Evolutionary conservation across 139 green algal species (phyloP).

Genomic region (Choricystis sp.): DNA sequence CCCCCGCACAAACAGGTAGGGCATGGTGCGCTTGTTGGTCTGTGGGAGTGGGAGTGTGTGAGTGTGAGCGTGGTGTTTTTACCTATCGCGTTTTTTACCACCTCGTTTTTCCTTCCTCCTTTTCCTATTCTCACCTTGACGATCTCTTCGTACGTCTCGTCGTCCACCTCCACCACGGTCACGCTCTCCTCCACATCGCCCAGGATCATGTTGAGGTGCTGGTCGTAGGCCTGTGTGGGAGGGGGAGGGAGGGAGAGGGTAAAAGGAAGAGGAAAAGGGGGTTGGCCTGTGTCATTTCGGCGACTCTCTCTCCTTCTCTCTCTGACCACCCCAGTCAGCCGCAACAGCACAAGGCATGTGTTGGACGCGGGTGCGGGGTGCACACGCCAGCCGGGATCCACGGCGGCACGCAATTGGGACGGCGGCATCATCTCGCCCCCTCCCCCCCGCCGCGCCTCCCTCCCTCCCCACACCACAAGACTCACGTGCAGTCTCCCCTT

Average conservation of each 20-base stretch:
- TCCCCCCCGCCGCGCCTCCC: background rate
- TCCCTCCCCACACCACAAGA: background rate
- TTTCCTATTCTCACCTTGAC: slow-evolving; percentile 58
- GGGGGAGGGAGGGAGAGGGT: too few species aligned
- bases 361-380: too few species aligned
- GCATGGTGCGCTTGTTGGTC: slow-evolving; percentile 75
- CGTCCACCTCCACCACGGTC: slow-evolving; percentile 89
- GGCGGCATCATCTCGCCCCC: too few species aligned
- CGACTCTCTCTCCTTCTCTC: too few species aligned
- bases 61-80: background rate
- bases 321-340: background rate
- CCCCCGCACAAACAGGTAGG: slow-evolving; percentile 89
- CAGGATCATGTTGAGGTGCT: slow-evolving; percentile 99
- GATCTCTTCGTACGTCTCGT: slow-evolving; percentile 99
- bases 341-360: background rate
- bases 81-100: background rate
- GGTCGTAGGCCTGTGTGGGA: slow-evolving; percentile 87
- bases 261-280: too few species aligned
- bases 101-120: too few species aligned
- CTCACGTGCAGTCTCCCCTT: slow-evolving; percentile 83
- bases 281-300: too few species aligned
- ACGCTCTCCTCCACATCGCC: slow-evolving; percentile 96
- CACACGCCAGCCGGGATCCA: too few species aligned
- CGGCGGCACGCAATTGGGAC: too few species aligned
- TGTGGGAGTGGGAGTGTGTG: slow-evolving; percentile 17